phyloP scores from a whole-genome alignment of 2,329 filamentous ascomycete species.

The Xylaria sp. region DNA sequence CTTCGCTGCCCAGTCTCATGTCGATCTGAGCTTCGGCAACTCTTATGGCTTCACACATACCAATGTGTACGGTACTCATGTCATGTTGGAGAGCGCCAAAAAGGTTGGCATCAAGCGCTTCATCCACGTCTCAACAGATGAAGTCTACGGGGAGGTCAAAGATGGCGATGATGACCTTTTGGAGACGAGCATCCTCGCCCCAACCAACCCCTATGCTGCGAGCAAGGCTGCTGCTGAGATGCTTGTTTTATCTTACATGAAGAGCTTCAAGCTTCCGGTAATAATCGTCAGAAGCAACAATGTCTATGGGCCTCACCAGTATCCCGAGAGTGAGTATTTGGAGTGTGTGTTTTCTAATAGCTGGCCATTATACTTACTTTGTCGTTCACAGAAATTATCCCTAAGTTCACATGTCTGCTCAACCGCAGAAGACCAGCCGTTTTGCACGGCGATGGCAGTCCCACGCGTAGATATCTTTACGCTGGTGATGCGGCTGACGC shows the following conservation, averaged over 20 bases:
- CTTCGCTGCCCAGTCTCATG: constrained; percentile 81
- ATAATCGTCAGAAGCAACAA: constrained; percentile 82
- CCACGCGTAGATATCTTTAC: constrained; percentile 70
- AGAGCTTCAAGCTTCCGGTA: constrained; percentile 73
- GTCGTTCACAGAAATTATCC: constrained; percentile 64
- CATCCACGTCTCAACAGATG: constrained; percentile 78
- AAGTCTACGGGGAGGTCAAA: constrained; percentile 77
- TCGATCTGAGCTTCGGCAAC: constrained; percentile 77
- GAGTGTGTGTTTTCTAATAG: not conserved
- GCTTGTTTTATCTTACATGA: constrained; percentile 81
- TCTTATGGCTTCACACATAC: constrained; percentile 76
- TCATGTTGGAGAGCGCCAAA: constrained; percentile 70
- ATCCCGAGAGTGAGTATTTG: constrained; percentile 64
- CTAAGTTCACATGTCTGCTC: constrained; percentile 71
- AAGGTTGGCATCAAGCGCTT: constrained; percentile 66
- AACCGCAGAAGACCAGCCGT: constrained; percentile 61
- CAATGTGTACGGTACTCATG: constrained; percentile 80
- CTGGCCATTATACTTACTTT: constrained; percentile 8
- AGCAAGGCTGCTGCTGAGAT: constrained; percentile 79
- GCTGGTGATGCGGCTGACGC: constrained; percentile 75
- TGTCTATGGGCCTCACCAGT: constrained; percentile 80
- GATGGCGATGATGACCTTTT: constrained; percentile 65
- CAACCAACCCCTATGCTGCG: constrained; percentile 77
- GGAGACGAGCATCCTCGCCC: constrained; percentile 68
- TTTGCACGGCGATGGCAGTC: constrained; percentile 70